Conservation (phyloP, 1,139 yeast species). For the Suhomyces coccinellae region DNA sequence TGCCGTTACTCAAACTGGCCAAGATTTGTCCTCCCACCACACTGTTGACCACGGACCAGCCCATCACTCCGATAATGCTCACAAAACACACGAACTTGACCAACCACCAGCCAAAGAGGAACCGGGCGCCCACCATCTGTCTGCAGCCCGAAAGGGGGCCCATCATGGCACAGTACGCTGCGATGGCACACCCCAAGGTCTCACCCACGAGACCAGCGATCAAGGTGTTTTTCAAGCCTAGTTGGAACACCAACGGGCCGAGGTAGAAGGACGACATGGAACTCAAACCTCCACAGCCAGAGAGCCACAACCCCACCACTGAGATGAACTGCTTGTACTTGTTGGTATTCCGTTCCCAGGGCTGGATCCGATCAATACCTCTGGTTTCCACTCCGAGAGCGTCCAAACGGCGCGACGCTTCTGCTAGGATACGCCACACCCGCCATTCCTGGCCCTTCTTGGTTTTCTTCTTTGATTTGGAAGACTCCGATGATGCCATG, state of each 20-base stretch:
- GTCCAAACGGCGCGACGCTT: slow-evolving; percentile 32
- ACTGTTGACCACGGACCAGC: slow-evolving; percentile 84
- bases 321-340: slow-evolving; percentile 51
- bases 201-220: slow-evolving; percentile 63
- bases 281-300: slow-evolving; percentile 82
- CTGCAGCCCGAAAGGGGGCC: slow-evolving; percentile 88
- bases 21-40: slow-evolving; percentile 86
- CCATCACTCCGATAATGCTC: slow-evolving; percentile 72
- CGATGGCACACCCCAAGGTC: slow-evolving; percentile 66
- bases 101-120: slow-evolving; percentile 80
- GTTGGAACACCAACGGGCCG: slow-evolving; percentile 68
- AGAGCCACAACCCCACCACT: slow-evolving; percentile 76
- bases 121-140: slow-evolving; percentile 82
- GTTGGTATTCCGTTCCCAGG: slow-evolving; percentile 63
- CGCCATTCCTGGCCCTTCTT: slow-evolving; percentile 1
- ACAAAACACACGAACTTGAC: slow-evolving; percentile 71
- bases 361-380: slow-evolving; percentile 77
- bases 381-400: slow-evolving; percentile 66
- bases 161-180: slow-evolving; percentile 80
- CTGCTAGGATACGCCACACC: slow-evolving; percentile 6
- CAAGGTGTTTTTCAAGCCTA: slow-evolving; percentile 64
- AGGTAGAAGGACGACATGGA: slow-evolving; percentile 80
- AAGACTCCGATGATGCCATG: slow-evolving; percentile 1
- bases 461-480: not conserved
- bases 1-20: slow-evolving; percentile 59